Evolutionary conservation across 495 filamentous ascomycete species (phyloP).

Genomic region (Penicillium arizonense): DNA sequence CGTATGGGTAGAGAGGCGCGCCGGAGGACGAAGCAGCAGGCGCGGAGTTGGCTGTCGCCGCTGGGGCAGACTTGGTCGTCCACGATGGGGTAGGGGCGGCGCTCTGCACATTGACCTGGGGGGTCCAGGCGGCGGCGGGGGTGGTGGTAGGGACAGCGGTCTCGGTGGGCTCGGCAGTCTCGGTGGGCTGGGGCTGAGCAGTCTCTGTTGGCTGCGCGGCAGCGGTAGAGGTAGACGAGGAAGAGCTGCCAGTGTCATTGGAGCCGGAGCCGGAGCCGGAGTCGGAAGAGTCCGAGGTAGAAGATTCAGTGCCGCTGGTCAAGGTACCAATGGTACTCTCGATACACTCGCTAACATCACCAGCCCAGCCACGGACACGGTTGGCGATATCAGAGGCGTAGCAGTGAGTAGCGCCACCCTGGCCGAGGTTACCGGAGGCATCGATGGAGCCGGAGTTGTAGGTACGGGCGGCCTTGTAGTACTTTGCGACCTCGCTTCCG

Average conservation of each 20-base stretch:
- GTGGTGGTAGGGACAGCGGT: background rate
- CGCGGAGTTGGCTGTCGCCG: conserved; percentile 12
- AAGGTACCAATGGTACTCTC: conserved; percentile 10
- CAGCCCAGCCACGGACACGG: conserved; percentile 51
- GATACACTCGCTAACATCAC: conserved; percentile 22
- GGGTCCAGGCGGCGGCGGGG: background rate
- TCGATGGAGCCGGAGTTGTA: conserved; percentile 59
- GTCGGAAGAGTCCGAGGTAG: background rate
- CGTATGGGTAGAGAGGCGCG: conserved; percentile 27
- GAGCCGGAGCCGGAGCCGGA: conserved; percentile 9
- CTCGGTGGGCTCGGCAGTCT: background rate
- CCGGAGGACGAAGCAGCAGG: conserved; percentile 1
- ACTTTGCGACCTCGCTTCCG: conserved; percentile 31
- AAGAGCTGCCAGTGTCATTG: conserved; percentile 9
- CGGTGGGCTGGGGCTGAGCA: background rate
- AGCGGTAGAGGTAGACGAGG: conserved; percentile 4
- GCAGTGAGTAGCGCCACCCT: conserved; percentile 52
- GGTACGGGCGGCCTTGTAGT: conserved; percentile 51
- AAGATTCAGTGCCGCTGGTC: conserved; percentile 4
- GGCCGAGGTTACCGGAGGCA: conserved; percentile 43
- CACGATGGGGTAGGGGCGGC: conserved; percentile 2
- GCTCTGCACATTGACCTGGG: background rate
- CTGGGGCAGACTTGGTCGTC: conserved; percentile 12
- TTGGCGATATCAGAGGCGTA: conserved; percentile 59
- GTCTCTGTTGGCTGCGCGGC: conserved; percentile 5